Evolutionary conservation across 139 green algal genomes (phyloP), one percentile per base, ranked within the genome.

Genomic region (Coelastrella sp.): DNA sequence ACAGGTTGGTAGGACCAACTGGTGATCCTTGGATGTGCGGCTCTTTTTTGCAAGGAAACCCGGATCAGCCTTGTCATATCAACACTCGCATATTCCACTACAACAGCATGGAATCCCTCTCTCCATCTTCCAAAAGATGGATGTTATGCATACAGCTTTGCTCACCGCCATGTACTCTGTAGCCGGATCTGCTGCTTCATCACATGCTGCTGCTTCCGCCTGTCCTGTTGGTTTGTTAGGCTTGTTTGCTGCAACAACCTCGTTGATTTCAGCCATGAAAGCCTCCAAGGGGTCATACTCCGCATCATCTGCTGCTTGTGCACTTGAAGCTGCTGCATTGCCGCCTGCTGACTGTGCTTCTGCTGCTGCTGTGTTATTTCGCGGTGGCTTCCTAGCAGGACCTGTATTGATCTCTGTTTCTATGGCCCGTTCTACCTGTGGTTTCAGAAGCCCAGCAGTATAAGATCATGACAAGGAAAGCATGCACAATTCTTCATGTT

Each of bases 221-320:
- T 76, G 73, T 53, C 43, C 45, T 27, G 37, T 17, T 25, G 57
- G 23, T 67, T 51, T 75, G 32, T 68, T 79, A 11, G 88, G 62
- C 77, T 89, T 87, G 48, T 89, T 81, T 21, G 71, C 81, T 32
- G 89, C 68, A 27, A 94, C 85, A 64, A 92, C 87, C 41, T 92
- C 53, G 8, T 96, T 59, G 8, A 98, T 93, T 57, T 92, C 92
- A 8, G 88, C 90, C 94, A 98, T 98, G 81, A 96, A 98, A 0
- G 94, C 94, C 35, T 98, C 95, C 67, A 98, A 86, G 2, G 94
- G 93, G 81, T 98, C 95, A 50, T 94, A 91, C 38, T 94, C 90
- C 1, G 92, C 89, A 40, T 89, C 79, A 43, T 69, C 48, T n/a
- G 63, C 64, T 34, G n/a, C 45, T 27, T 11, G 19, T 25, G 0